phyloP scores from a whole-genome alignment of 2,329 filamentous ascomycete genomes.

The Fusarium avenaceum region DNA sequence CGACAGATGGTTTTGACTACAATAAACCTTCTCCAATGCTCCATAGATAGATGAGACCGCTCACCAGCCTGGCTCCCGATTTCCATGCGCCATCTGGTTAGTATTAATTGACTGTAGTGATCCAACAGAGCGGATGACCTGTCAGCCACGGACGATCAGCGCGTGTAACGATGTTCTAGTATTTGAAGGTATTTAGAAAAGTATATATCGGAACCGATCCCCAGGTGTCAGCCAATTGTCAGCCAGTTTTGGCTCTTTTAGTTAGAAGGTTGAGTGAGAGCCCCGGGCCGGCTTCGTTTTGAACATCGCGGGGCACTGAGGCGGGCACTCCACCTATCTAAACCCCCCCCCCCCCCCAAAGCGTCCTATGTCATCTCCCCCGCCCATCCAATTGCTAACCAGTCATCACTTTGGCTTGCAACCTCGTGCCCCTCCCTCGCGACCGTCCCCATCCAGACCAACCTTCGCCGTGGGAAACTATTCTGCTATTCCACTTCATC shows the following conservation, averaged over 20 bases:
- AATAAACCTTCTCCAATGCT: too few relatives aligned
- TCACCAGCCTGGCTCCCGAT: too few relatives aligned
- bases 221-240: conserved; percentile 17
- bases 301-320: conserved; percentile 31
- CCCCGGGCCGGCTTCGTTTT: not conserved
- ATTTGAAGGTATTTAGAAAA: not conserved
- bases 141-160: too few relatives aligned
- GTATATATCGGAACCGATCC: conserved; percentile 21
- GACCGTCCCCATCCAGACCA: conserved; percentile 35
- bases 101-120: too few relatives aligned
- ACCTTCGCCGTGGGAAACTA: conserved; percentile 37
- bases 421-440: conserved; percentile 45
- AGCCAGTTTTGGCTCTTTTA: not conserved
- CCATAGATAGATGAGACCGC: too few relatives aligned
- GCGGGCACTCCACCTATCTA: conserved; percentile 29
- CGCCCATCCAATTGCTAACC: conserved; percentile 18
- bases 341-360: not conserved
- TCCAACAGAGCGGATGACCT: too few relatives aligned
- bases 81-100: too few relatives aligned
- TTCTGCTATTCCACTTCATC: conserved; percentile 45
- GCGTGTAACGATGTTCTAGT: too few relatives aligned
- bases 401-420: conserved; percentile 25
- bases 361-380: conserved; percentile 35
- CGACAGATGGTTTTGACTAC: too few relatives aligned
- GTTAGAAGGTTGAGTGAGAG: conserved; percentile 4